These are phyloP conservation scores for Geum urbanum DNA, from an alignment of 306 rosid genomes.

Conservation along the genomic window DNA sequence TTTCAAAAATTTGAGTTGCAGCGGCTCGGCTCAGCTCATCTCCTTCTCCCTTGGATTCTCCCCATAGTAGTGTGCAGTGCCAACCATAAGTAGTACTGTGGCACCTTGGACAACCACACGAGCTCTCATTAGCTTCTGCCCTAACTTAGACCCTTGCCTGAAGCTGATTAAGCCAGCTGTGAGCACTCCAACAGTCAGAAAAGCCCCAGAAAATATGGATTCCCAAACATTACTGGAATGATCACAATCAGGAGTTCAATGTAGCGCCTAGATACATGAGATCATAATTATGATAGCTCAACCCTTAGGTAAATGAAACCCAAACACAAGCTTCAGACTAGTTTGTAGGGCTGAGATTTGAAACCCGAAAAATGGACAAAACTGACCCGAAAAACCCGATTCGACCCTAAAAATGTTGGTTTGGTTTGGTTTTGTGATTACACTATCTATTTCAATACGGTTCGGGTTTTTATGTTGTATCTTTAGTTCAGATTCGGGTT, in stretches of 20 bases:
- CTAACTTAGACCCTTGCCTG: conserved; percentile 70
- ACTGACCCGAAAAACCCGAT: no score
- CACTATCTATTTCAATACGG: no score
- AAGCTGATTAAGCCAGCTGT: conserved; percentile 87
- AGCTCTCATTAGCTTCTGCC: conserved; percentile 91
- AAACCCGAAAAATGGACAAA: no score
- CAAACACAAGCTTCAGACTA: neutral
- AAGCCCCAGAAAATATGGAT: conserved; percentile 55
- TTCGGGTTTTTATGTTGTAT: no score
- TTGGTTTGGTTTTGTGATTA: no score
- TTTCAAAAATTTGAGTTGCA: no score
- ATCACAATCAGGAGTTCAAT: neutral
- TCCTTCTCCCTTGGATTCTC: conserved; percentile 69
- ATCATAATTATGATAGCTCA: neutral
- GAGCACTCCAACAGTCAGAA: conserved; percentile 74
- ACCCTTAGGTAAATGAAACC: no score
- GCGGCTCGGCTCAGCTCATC: no score
- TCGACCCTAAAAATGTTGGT: no score
- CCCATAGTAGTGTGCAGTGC: conserved; percentile 77
- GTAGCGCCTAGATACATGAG: neutral
- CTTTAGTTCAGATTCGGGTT: no score
- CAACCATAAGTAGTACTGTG: conserved; percentile 87
- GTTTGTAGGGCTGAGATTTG: no score
- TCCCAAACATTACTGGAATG: neutral
- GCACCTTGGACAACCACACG: conserved; percentile 90